Evolutionary conservation across 2,329 filamentous ascomycete genomes (phyloP).

Genomic region (Cercospora nicotianae): DNA sequence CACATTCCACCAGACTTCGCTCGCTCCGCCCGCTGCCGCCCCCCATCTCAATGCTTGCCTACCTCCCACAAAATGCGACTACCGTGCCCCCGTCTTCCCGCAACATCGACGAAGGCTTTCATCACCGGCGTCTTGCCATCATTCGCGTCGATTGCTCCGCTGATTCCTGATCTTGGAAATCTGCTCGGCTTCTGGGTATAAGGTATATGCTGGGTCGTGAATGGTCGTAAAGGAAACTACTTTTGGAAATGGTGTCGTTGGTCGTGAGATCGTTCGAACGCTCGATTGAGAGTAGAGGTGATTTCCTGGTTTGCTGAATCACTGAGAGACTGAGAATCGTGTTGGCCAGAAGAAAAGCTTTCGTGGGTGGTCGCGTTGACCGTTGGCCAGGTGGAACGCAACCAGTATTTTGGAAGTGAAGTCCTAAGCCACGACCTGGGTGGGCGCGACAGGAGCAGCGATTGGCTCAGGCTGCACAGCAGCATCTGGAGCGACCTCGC

Average conservation of each 20-base stretch:
- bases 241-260: constrained; percentile 28
- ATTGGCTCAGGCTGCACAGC: constrained; percentile 46
- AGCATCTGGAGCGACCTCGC: constrained; percentile 35
- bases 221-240: constrained; percentile 35
- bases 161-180: not conserved
- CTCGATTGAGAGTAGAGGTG: constrained; percentile 27
- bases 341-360: constrained; percentile 26
- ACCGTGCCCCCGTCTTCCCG: constrained; percentile 7
- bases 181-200: constrained; percentile 29
- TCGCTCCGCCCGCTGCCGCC: constrained; percentile 24
- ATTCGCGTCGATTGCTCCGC: constrained; percentile 25
- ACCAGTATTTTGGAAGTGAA: not conserved
- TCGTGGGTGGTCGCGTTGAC: constrained; percentile 12
- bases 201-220: constrained; percentile 35
- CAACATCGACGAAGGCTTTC: constrained; percentile 30
- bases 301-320: constrained; percentile 19
- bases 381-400: constrained; percentile 26
- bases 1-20: constrained; percentile 21
- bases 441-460: constrained; percentile 43
- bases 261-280: constrained; percentile 35
- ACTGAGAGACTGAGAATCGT: constrained; percentile 15
- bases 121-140: constrained; percentile 26
- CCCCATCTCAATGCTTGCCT: constrained; percentile 29
- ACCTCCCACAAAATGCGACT: constrained; percentile 25
- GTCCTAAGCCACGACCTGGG: constrained; percentile 47